A percentile compares a stretch with the other conserved stretches of the same genome.
Conservation (phyloP, 2,329 filamentous ascomycete species). For the Chrysoporthe deuterocubensis region DNA sequence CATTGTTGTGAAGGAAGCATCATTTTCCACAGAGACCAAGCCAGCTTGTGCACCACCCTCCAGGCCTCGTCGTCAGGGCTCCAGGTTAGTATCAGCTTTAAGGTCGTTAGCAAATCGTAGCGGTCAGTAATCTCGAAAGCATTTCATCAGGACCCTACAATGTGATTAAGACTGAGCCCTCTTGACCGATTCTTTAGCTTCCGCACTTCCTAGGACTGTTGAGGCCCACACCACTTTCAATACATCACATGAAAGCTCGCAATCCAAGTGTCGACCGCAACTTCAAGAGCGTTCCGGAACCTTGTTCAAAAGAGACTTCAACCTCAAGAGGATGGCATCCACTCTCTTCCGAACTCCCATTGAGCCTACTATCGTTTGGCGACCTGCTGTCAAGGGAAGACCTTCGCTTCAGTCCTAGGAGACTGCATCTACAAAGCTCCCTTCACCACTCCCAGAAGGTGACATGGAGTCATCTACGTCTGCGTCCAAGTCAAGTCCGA, state of each 20-base stretch:
- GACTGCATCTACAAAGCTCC: slow-evolving; percentile 32
- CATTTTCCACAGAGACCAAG: slow-evolving; percentile 5
- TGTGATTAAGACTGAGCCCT: neutral
- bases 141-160: too few relatives aligned
- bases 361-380: slow-evolving; percentile 49
- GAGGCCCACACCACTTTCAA: slow-evolving; percentile 6
- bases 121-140: slow-evolving; percentile 10
- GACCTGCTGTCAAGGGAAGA: slow-evolving; percentile 43
- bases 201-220: slow-evolving; percentile 25
- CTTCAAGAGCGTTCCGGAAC: slow-evolving; percentile 13
- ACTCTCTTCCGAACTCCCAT: slow-evolving; percentile 44
- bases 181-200: neutral
- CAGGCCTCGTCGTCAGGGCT: slow-evolving; percentile 47
- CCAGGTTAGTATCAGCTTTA: slow-evolving; percentile 47
- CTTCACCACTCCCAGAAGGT: slow-evolving; percentile 18
- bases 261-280: slow-evolving; percentile 27
- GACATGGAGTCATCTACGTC: slow-evolving; percentile 20
- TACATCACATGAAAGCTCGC: slow-evolving; percentile 16
- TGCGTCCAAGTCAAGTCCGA: slow-evolving; percentile 34
- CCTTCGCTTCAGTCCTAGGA: slow-evolving; percentile 43
- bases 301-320: neutral
- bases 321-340: slow-evolving; percentile 44
- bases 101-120: slow-evolving; percentile 33
- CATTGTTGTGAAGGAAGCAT: slow-evolving; percentile 13
- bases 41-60: slow-evolving; percentile 35